A percentile compares a stretch with the other conserved stretches of the same genome.
Evolutionary conservation across 2,329 filamentous ascomycete genomes (phyloP).

Genomic region (Aspergillus brunneoviolaceus): DNA sequence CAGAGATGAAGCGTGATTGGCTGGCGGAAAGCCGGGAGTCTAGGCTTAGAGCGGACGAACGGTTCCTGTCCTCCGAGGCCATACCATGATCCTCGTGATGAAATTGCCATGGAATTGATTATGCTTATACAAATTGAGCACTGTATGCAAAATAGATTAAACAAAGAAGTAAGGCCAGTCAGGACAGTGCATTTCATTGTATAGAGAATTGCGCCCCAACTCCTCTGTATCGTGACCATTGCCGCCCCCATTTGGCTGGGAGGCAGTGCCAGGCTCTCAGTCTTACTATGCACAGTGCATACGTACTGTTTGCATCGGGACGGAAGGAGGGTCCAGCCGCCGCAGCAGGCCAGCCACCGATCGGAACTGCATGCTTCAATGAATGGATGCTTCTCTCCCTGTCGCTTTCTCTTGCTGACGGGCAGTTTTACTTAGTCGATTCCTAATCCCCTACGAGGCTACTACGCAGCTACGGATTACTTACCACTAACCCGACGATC

Average conservation of each 20-base stretch:
- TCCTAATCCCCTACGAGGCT: no score
- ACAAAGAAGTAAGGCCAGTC: no score
- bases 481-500: conserved; percentile 26
- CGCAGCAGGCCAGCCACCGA: neutral
- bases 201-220: no score
- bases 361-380: neutral
- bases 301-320: neutral
- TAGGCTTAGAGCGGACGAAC: neutral
- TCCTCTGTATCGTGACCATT: no score
- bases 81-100: neutral
- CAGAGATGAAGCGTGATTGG: conserved; percentile 10
- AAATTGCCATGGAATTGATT: no score
- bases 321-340: neutral
- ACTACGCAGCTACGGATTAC: no score
- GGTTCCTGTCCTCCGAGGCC: neutral
- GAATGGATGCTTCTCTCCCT: neutral
- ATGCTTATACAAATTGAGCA: no score
- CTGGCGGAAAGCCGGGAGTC: neutral
- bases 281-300: neutral
- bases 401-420: no score
- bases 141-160: no score
- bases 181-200: no score
- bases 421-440: no score
- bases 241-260: no score
- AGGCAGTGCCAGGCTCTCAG: neutral